Percentiles rank a stretch among this genome's conserved stretches.
Conservation (phyloP, 1,284 basidiomycete genomes). For the Xanthoconium separans region DNA sequence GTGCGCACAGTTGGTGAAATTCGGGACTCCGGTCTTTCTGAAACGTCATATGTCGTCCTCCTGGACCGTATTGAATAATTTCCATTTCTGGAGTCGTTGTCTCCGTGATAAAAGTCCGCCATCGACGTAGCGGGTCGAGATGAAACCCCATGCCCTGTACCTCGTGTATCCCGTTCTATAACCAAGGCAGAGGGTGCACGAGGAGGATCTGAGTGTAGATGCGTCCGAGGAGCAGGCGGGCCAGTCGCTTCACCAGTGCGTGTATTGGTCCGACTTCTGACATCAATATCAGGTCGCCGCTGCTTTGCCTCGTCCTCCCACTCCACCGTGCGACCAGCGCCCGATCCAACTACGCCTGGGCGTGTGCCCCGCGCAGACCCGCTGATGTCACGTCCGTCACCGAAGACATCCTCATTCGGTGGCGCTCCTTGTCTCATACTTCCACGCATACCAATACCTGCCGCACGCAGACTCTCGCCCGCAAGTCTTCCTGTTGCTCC, state of each 20-base stretch:
- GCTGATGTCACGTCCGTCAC: constrained; percentile 14
- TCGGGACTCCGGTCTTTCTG: constrained; percentile 24
- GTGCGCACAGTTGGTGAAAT: constrained; percentile 19
- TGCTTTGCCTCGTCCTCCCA: constrained; percentile 27
- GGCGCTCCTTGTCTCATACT: constrained; percentile 14
- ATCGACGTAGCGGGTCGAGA: constrained; percentile 35
- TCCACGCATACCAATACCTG: constrained; percentile 53
- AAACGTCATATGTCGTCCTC: constrained; percentile 26
- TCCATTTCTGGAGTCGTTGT: constrained; percentile 11
- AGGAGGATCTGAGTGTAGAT: constrained; percentile 30
- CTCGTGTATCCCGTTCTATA: constrained; percentile 21
- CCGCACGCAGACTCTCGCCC: constrained; percentile 69
- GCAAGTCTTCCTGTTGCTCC: constrained; percentile 53
- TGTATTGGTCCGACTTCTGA: constrained; percentile 17
- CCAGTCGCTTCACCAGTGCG: constrained; percentile 15
- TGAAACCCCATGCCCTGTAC: constrained; percentile 8
- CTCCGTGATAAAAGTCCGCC: constrained; percentile 27
- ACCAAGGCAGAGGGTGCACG: constrained; percentile 16
- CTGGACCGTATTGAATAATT: constrained; percentile 19
- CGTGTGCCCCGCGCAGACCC: constrained; percentile 17
- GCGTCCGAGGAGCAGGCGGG: constrained; percentile 23
- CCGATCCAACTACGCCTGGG: constrained; percentile 9
- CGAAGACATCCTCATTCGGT: constrained; percentile 42
- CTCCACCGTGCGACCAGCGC: constrained; percentile 16
- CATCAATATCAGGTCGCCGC: constrained; percentile 12